Percentiles rank a stretch among this genome's conserved stretches.
These are phyloP conservation scores for Phaeophleospora eucalypticola DNA, from an alignment of 2,329 filamentous ascomycete genomes.

Conservation along the genomic window DNA sequence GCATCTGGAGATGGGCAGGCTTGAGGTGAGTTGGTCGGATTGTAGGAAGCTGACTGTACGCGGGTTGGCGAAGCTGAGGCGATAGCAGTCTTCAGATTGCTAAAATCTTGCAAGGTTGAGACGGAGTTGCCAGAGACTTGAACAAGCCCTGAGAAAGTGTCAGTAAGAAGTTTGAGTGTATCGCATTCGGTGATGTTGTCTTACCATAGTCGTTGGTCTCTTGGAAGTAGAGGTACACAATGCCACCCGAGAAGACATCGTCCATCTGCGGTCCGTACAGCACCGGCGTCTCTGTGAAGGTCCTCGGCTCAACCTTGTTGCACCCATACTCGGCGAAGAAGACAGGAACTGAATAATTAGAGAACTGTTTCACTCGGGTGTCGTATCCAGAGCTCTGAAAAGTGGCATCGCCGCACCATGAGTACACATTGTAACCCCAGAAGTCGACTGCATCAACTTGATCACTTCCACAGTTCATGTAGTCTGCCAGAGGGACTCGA, in stretches of 20 bases:
- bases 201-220: slow-evolving; percentile 76
- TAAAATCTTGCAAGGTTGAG: slow-evolving; percentile 69
- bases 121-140: slow-evolving; percentile 56
- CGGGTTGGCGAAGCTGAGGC: slow-evolving; percentile 62
- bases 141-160: slow-evolving; percentile 56
- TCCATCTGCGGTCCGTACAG: slow-evolving; percentile 81
- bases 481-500: slow-evolving; percentile 74
- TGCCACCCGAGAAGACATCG: slow-evolving; percentile 84
- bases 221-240: slow-evolving; percentile 98
- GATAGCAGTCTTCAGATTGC: slow-evolving; percentile 65
- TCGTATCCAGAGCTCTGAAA: slow-evolving; percentile 75
- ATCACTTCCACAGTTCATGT: slow-evolving; percentile 80
- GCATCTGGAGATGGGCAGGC: slow-evolving; percentile 64
- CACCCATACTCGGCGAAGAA: slow-evolving; percentile 99
- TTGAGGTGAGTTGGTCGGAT: slow-evolving; percentile 62
- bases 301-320: slow-evolving; percentile 67
- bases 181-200: not conserved
- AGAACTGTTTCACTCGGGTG: slow-evolving; percentile 77
- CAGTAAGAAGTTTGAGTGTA: not conserved
- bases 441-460: slow-evolving; percentile 72
- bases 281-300: slow-evolving; percentile 77
- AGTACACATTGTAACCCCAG: slow-evolving; percentile 99
- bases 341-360: slow-evolving; percentile 81
- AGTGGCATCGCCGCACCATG: slow-evolving; percentile 86
- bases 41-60: slow-evolving; percentile 65